These are phyloP conservation scores for Panicum virgatum DNA, from an alignment of 202 grass and related monocot species.

Conservation along the genomic window DNA sequence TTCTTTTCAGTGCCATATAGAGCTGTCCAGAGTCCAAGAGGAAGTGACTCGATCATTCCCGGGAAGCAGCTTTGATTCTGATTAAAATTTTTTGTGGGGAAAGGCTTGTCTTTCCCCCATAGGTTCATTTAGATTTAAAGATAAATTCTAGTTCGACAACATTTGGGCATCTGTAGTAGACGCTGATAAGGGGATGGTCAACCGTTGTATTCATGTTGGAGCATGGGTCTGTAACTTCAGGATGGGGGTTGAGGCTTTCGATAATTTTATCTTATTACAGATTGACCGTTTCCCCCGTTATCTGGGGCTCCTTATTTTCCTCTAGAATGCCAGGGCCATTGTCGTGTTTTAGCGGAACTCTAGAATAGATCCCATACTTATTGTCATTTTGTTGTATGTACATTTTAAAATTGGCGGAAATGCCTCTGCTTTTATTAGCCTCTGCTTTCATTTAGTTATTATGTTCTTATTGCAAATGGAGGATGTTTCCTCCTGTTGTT, in stretches of 20 bases:
- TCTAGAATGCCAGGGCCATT: not conserved
- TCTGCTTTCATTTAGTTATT: conserved; percentile 5
- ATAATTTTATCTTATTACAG: conserved; percentile 48
- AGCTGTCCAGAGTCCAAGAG: conserved; percentile 90
- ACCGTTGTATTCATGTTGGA: conserved; percentile 40
- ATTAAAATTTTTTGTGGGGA: conserved; percentile 60
- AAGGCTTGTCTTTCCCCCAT: conserved; percentile 61
- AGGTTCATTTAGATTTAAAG: conserved; percentile 74
- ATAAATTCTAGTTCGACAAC: conserved; percentile 48
- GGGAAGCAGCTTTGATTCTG: conserved; percentile 89
- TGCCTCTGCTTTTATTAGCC: not conserved
- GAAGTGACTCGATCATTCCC: conserved; percentile 83
- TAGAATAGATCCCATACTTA: conserved; percentile 8
- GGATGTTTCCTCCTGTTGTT: not conserved
- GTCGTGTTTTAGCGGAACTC: not conserved
- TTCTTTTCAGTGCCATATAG: conserved; percentile 56
- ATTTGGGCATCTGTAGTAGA: conserved; percentile 42
- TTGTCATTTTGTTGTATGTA: not conserved
- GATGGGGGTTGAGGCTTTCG: conserved; percentile 32
- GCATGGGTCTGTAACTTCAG: conserved; percentile 44
- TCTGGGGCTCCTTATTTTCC: not conserved
- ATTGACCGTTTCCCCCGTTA: not conserved
- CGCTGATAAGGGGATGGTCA: conserved; percentile 30
- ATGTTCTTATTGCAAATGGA: not conserved
- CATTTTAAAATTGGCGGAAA: not conserved